Evolutionary conservation across 176 grass and related monocot species (phyloP), one percentile per base, ranked within the genome.

Genomic region (Oryza glumipatula): DNA sequence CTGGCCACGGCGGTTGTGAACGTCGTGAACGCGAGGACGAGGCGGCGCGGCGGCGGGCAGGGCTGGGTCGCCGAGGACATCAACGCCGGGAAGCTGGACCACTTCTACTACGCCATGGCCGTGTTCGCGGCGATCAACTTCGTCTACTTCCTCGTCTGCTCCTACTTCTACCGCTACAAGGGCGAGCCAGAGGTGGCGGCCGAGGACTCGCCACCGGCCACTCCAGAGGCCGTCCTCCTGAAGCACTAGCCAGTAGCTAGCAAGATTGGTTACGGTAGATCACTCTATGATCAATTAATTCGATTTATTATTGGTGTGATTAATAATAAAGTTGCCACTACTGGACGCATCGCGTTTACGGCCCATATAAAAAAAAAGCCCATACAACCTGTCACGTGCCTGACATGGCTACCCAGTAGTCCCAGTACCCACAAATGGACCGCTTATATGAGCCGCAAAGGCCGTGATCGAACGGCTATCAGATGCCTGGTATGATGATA

Each of bases 161-260:
- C 86, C 1, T 33, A 89, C 48, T 86, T 86, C 70, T 92, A 86
- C 74, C 79, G 54, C 5, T 92, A 92, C 74, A 92, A 92, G 67
- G 86, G 79, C 13, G 46, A 68, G 36, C n/a, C 8, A 19, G 16
- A 9, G 19, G 19, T 60, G 7, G 38, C 7, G 71, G 7, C 24
- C 26, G 26, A 26, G 2, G 76, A 45, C 5, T 6, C 32, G 7
- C 45, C 14, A 6, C 22, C 51, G 51, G 51, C 14, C 56, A 22
- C 7, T 61, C 56, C 19, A 2, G 19, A 61, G 17, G 56, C 21
- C 6, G 56, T 3, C 56, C 56, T 61, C 19, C 0, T 61, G 19
- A 61, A 61, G 56, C 51, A 17, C 51, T 39, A 39, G 38, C 38
- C 38, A 39, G 38, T 54, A 19, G 51, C 51, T 56, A 56, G 2